A percentile compares a stretch with the other conserved stretches of the same genome.
phyloP scores from a whole-genome alignment of 176 grass and related monocot genomes.

The Oryza glaberrima region DNA sequence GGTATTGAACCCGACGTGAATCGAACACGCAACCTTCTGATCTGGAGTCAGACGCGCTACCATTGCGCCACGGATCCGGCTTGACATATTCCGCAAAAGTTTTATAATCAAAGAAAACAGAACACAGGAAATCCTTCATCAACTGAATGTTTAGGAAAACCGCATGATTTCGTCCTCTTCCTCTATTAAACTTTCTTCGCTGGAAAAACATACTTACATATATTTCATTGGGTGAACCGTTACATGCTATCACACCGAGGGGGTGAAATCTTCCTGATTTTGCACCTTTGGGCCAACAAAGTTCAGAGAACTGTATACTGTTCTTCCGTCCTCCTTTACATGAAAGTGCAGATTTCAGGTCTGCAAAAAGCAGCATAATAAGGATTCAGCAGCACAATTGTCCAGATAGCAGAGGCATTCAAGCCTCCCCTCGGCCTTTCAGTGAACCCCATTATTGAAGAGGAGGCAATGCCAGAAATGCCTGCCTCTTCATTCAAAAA shows the following conservation, averaged over 20 bases:
- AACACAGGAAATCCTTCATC: not conserved
- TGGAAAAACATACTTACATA: not conserved
- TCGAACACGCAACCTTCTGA: conserved; percentile 98
- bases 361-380: not conserved
- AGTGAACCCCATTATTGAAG: conserved; percentile 6
- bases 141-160: not conserved
- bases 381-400: not conserved
- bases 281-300: not conserved
- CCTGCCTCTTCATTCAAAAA: conserved; percentile 24
- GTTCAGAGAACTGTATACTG: not conserved
- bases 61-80: conserved; percentile 91
- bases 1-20: conserved; percentile 90
- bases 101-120: accelerated
- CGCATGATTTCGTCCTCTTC: not conserved
- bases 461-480: not conserved
- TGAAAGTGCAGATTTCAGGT: not conserved
- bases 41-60: conserved; percentile 99
- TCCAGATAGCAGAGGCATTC: not conserved
- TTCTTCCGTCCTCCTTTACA: not conserved
- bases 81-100: too few species aligned
- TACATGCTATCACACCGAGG: not conserved
- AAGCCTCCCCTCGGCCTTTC: conserved; percentile 12
- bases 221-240: not conserved
- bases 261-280: not conserved
- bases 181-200: not conserved